Conservation (phyloP, 768 basidiomycete species). For the Pleurotus eryngii region DNA sequence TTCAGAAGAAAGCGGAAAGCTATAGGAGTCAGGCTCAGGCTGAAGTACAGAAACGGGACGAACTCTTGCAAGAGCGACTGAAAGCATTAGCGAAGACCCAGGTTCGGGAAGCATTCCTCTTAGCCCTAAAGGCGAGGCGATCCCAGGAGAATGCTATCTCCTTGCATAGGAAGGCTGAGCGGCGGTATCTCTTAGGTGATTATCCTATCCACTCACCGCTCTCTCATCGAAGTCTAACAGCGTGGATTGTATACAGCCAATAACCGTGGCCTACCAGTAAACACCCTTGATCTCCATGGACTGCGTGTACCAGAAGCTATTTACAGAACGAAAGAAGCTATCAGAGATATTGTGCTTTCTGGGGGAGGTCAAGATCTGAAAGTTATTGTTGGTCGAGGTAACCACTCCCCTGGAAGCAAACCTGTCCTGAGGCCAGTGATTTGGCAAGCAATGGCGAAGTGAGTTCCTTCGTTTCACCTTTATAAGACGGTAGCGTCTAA, state of each 20-base stretch:
- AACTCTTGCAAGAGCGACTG: background rate
- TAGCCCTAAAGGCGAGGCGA: background rate
- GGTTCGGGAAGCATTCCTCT: slow-evolving; percentile 3
- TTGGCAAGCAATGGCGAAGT: slow-evolving; percentile 72
- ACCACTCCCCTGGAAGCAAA: slow-evolving; percentile 67
- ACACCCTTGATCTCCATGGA: slow-evolving; percentile 48
- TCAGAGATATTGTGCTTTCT: slow-evolving; percentile 31
- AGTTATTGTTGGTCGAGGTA: slow-evolving; percentile 71
- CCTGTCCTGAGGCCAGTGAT: slow-evolving; percentile 85
- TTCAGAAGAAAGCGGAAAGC: background rate
- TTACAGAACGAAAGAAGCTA: slow-evolving; percentile 37
- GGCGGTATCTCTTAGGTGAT: slow-evolving; percentile 42
- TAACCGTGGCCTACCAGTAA: slow-evolving; percentile 30
- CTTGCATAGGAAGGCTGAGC: slow-evolving; percentile 43
- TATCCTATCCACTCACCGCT: slow-evolving; percentile 5
- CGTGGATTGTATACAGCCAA: slow-evolving; percentile 27
- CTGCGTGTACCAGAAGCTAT: slow-evolving; percentile 46
- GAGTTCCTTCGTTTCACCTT: background rate
- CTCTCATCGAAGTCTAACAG: slow-evolving; percentile 6
- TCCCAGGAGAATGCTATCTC: background rate
- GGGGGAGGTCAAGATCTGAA: slow-evolving; percentile 30
- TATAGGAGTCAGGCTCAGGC: background rate
- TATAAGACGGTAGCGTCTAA: background rate
- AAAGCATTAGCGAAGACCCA: background rate
- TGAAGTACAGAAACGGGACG: background rate